Base-by-base conservation (phyloP, 2,329 filamentous ascomycete genomes). In the Cercospora zeae-maydis region DNA sequence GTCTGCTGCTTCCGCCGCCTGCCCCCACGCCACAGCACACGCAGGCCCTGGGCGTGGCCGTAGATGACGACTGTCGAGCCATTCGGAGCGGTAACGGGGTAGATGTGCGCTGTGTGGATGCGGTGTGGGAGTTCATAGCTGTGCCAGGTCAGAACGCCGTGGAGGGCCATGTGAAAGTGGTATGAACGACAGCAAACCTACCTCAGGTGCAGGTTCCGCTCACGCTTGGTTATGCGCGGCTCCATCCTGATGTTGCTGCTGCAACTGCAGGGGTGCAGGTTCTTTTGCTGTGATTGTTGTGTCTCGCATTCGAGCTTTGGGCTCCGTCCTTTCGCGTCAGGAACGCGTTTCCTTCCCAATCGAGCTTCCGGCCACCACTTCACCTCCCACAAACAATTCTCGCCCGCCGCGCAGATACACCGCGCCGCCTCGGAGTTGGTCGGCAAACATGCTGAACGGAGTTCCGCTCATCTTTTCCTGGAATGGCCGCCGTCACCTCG, bases 401-500 rank as follows among this genome's bases (percentile, higher is more conserved):
- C 13, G 21, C 42, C 21, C 21, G 21, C 42, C 13, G 42, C 21
- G 42, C 42, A 27, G 42, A 30, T 21, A n/a, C 42, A 21, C 42
- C 42, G 42, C 6, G 14, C 42, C 42, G 21, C 42, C 42, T 49
- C 42, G 42, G 42, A 49, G 14, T 49, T 27, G 42, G 21, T 59
- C 56, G 63, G 42, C 34, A 45, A 67, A 65, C 52, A 69, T 69
- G 67, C 66, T 64, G 21, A 42, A 39, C 14, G 49, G 36, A 9
- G 13, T 37, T 37, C 11, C 10, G 19, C 8, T 21, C 14, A 19
- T 16, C 24, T 27, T 14, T 16, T 37, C 16, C 57, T 56, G 58
- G 31, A 61, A 99, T 99, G 96, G 93, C 93, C 70, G 88, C 90
- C 75, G 86, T 97, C 78, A 90, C 87, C 77, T 97, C 93, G 68